Conservation (phyloP, 768 basidiomycete species). For the Austroboletus eburneus region DNA sequence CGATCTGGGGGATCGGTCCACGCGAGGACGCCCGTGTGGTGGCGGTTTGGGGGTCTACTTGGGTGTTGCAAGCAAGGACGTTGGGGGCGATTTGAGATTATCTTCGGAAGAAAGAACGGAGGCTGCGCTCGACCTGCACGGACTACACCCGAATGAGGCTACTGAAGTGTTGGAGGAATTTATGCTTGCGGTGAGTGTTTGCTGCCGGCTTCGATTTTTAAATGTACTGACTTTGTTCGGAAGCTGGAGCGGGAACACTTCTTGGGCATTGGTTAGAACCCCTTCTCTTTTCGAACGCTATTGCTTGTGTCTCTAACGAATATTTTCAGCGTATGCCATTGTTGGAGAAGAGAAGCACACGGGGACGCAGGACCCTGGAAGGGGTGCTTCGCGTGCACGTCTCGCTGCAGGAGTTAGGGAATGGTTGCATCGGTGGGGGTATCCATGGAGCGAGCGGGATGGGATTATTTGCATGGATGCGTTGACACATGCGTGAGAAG, state of each 20-base stretch:
- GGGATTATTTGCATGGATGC: slow-evolving; percentile 88
- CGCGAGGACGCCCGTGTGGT: slow-evolving; percentile 71
- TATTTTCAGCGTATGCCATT: slow-evolving; percentile 67
- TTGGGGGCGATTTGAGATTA: slow-evolving; percentile 50
- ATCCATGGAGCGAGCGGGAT: slow-evolving; percentile 91
- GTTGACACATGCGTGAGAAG: slow-evolving; percentile 58
- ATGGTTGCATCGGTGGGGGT: slow-evolving; percentile 92
- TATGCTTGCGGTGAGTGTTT: slow-evolving; percentile 68
- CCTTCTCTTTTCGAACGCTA: slow-evolving; percentile 19
- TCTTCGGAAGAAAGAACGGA: slow-evolving; percentile 90
- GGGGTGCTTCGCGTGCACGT: slow-evolving; percentile 79
- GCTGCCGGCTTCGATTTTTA: neutral
- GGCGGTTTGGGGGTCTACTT: slow-evolving; percentile 82
- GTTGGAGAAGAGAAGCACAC: slow-evolving; percentile 98
- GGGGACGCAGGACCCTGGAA: slow-evolving; percentile 77
- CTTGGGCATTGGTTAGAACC: slow-evolving; percentile 66
- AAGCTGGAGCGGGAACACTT: slow-evolving; percentile 87
- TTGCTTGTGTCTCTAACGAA: slow-evolving; percentile 6
- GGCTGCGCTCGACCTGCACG: slow-evolving; percentile 84
- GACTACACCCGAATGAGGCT: slow-evolving; percentile 90
- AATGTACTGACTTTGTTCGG: slow-evolving; percentile 13
- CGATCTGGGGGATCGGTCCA: slow-evolving; percentile 74
- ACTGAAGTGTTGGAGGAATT: slow-evolving; percentile 89
- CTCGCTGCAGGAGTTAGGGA: slow-evolving; percentile 85
- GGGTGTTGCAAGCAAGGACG: slow-evolving; percentile 69